phyloP scores from a whole-genome alignment of 805 yeast genomes.

The Pichia heedii region DNA sequence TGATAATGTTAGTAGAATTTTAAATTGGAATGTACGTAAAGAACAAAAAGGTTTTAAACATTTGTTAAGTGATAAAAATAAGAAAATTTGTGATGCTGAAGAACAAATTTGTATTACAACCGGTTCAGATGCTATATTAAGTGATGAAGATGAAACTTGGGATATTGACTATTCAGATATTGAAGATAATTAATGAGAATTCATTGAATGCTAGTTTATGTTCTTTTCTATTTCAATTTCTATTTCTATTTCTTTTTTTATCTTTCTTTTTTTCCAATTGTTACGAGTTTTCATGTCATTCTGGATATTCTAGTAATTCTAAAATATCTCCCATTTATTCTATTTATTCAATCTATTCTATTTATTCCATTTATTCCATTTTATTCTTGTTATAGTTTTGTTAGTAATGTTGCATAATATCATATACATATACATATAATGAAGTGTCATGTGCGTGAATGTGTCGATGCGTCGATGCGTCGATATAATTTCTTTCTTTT shows the following conservation, averaged over 20 bases:
- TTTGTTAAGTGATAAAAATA: conserved; percentile 48
- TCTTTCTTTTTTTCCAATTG: neutral
- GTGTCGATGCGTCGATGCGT: no score
- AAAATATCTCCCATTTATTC: no score
- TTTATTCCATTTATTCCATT: no score
- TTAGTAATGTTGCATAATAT: no score
- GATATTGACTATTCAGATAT: conserved; percentile 29
- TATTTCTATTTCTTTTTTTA: neutral
- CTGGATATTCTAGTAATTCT: no score
- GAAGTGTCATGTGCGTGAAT: no score
- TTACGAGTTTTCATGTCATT: no score
- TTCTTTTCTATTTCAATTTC: neutral
- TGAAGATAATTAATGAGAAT: conserved; percentile 3
- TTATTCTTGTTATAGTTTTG: no score
- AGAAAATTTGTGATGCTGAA: conserved; percentile 20
- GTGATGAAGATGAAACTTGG: conserved; percentile 14
- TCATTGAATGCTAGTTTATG: neutral
- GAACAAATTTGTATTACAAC: conserved; percentile 3
- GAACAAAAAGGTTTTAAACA: conserved; percentile 75
- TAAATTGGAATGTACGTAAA: conserved; percentile 92
- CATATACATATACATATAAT: no score
- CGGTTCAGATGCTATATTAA: neutral
- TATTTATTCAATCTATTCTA: no score
- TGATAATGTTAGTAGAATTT: conserved; percentile 74
- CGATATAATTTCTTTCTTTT: no score